A percentile compares a stretch with the other conserved stretches of the same genome.
Evolutionary conservation across 2,329 filamentous ascomycete genomes (phyloP).

Genomic region (Kalmusia sp.): DNA sequence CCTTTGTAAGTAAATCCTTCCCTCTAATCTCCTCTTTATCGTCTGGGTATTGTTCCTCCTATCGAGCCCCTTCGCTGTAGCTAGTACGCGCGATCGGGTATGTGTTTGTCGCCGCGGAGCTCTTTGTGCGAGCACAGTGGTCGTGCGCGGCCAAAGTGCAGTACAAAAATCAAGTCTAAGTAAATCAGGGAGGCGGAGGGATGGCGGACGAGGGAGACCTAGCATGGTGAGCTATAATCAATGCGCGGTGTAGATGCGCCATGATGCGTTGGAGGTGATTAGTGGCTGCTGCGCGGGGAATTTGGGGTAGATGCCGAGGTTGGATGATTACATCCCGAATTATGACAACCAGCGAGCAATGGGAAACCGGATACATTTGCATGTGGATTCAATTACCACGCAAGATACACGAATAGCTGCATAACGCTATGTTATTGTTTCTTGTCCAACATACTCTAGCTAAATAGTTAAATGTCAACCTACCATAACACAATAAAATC

Average conservation of each 20-base stretch:
- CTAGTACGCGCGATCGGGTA: not conserved
- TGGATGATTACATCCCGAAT: constrained; percentile 15
- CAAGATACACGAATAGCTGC: no score
- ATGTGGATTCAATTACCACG: no score
- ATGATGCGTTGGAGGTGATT: constrained; percentile 19
- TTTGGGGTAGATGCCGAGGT: constrained; percentile 38
- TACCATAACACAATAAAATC: no score
- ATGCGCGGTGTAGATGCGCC: constrained; percentile 19
- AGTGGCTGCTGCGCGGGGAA: constrained; percentile 31
- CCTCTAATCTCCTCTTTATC: no score
- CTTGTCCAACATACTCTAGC: no score
- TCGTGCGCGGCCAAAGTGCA: not conserved
- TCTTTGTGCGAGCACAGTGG: not conserved
- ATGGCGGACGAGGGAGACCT: constrained; percentile 13
- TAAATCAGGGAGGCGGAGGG: constrained; percentile 17
- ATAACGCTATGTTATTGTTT: no score
- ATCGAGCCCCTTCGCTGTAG: not conserved
- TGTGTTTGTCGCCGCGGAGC: not conserved
- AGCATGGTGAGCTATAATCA: constrained; percentile 33
- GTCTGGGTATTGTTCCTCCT: no score
- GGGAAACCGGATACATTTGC: no score
- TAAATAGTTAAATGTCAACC: no score
- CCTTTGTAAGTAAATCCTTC: constrained; percentile 9
- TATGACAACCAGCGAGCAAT: no score
- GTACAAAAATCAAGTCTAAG: not conserved